Evolutionary conservation across 2,329 filamentous ascomycete species (phyloP).

Genomic region (Trichoderma endophyticum): DNA sequence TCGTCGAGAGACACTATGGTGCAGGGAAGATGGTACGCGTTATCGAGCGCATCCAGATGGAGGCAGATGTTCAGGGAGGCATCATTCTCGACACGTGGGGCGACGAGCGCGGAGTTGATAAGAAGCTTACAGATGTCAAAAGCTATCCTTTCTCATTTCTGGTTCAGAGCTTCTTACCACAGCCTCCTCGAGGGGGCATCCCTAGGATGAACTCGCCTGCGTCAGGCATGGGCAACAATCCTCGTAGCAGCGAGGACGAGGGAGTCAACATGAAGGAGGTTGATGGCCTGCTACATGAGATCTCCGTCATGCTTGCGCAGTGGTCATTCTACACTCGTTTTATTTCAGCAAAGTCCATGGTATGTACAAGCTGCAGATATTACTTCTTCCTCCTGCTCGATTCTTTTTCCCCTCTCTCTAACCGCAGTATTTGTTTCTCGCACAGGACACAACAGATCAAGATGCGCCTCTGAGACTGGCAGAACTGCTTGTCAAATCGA

Average conservation of each 20-base stretch:
- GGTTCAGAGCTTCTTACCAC: constrained; percentile 85
- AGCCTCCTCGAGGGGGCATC: constrained; percentile 61
- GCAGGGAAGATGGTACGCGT: constrained; percentile 90
- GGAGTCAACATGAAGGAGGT: constrained; percentile 96
- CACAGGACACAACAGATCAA: constrained; percentile 51
- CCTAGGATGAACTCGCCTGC: constrained; percentile 76
- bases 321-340: constrained; percentile 95
- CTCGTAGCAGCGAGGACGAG: constrained; percentile 76
- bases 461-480: constrained; percentile 63
- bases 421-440: neutral
- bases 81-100: constrained; percentile 95
- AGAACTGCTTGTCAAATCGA: constrained; percentile 72
- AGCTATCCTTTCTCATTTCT: constrained; percentile 97
- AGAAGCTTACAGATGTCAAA: constrained; percentile 90
- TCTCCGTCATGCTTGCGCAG: constrained; percentile 84
- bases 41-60: constrained; percentile 86
- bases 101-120: constrained; percentile 80
- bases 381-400: neutral
- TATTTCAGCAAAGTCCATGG: constrained; percentile 78
- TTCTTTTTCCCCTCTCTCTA: neutral
- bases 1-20: constrained; percentile 94
- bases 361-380: constrained; percentile 42
- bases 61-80: constrained; percentile 93
- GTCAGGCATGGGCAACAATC: constrained; percentile 50
- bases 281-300: constrained; percentile 81